phyloP scores from a whole-genome alignment of 257 asterid genomes.

The Plantago elongata region DNA sequence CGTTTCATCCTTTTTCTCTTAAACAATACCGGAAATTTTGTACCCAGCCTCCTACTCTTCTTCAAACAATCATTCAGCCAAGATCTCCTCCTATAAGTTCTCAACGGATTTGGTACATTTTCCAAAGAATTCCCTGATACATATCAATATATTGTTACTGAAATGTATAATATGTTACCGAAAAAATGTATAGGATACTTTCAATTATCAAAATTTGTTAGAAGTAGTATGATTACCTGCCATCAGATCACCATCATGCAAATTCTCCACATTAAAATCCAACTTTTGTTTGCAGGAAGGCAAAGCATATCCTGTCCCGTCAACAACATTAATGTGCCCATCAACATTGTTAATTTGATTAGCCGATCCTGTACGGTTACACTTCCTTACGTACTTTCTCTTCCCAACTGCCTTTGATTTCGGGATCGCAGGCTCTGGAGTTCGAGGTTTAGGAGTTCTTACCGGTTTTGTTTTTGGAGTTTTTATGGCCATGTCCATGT shows the following conservation, averaged over 20 bases:
- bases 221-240: not conserved
- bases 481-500: not conserved
- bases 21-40: too few relatives aligned
- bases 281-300: not conserved
- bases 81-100: too few relatives aligned
- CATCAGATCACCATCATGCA: not conserved
- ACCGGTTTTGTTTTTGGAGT: not conserved
- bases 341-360: not conserved
- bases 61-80: too few relatives aligned
- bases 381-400: not conserved
- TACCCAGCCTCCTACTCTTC: too few relatives aligned
- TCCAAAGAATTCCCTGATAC: too few relatives aligned
- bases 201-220: too few relatives aligned
- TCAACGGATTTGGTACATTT: not conserved
- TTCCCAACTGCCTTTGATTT: not conserved
- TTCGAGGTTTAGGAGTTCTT: not conserved
- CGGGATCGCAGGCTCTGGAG: not conserved
- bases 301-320: not conserved
- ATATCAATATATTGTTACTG: too few relatives aligned
- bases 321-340: not conserved
- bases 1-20: too few relatives aligned
- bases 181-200: too few relatives aligned
- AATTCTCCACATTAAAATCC: not conserved
- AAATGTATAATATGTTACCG: too few relatives aligned
- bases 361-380: too few relatives aligned